These are phyloP conservation scores for Metschnikowia colocasiae DNA, from an alignment of 805 yeast genomes.

Conservation along the genomic window DNA sequence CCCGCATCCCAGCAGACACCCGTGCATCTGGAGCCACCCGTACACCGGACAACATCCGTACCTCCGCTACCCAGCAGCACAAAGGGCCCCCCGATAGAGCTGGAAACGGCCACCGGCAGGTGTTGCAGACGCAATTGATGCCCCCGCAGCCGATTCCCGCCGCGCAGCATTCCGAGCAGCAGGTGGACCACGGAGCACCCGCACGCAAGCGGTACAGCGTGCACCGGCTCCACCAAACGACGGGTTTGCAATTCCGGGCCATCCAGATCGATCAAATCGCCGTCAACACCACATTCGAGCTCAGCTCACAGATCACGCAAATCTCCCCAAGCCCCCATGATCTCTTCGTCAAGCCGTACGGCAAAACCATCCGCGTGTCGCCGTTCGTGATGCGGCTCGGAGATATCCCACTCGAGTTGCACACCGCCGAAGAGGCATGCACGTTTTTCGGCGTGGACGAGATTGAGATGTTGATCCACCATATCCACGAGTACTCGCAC, in stretches of 20 bases:
- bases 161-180: too few species aligned
- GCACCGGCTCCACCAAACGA: not conserved
- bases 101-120: not conserved
- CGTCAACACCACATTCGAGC: conserved; percentile 5
- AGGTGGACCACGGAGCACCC: not conserved
- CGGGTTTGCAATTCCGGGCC: not conserved
- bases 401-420: conserved; percentile 7
- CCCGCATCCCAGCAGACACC: too few species aligned
- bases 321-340: conserved; percentile 10
- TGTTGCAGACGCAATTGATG: not conserved
- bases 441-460: conserved; percentile 15
- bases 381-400: conserved; percentile 9
- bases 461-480: conserved; percentile 14
- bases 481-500: conserved; percentile 2
- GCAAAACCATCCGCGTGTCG: conserved; percentile 15
- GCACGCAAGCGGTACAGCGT: not conserved
- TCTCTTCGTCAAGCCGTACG: conserved; percentile 15
- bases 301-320: not conserved
- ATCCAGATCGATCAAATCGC: not conserved
- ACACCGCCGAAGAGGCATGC: conserved; percentile 13
- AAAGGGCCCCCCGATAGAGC: too few species aligned
- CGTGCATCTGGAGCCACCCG: not conserved
- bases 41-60: not conserved
- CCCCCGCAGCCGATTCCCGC: too few species aligned
- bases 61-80: too few species aligned